Evolutionary conservation across 305 asterid genomes (phyloP).

Genomic region (Fraxinus baroniana): DNA sequence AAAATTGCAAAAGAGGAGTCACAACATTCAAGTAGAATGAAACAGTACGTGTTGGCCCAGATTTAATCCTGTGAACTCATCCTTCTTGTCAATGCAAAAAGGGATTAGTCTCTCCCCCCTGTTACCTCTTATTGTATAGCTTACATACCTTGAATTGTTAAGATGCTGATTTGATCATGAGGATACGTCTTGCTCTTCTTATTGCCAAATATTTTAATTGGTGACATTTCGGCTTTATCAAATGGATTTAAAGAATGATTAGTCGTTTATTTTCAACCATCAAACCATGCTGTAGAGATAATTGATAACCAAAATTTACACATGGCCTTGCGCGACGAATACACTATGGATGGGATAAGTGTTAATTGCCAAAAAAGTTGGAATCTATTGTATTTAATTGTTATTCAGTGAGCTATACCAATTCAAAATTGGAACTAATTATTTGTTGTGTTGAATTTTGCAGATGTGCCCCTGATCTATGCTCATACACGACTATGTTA

Average conservation of each 20-base stretch:
- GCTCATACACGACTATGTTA: conserved; percentile 86
- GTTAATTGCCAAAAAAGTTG: background rate
- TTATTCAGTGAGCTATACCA: background rate
- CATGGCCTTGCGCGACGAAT: background rate
- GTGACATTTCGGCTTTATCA: background rate
- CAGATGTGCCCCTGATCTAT: conserved; percentile 89
- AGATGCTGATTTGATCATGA: background rate
- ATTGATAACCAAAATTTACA: background rate
- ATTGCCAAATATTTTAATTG: background rate
- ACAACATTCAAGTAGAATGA: background rate
- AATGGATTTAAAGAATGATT: background rate
- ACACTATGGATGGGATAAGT: background rate
- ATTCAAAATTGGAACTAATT: background rate
- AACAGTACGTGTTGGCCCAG: background rate
- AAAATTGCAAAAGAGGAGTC: background rate
- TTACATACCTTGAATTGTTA: background rate
- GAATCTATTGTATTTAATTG: background rate
- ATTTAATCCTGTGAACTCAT: background rate
- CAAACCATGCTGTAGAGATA: background rate
- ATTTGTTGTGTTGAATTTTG: conserved; percentile 2
- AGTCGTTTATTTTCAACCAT: background rate
- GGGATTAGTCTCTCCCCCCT: background rate
- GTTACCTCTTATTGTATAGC: background rate
- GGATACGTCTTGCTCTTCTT: background rate
- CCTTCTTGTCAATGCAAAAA: background rate